phyloP scores from a whole-genome alignment of 2,329 filamentous ascomycete genomes.

The Fusarium domesticum region DNA sequence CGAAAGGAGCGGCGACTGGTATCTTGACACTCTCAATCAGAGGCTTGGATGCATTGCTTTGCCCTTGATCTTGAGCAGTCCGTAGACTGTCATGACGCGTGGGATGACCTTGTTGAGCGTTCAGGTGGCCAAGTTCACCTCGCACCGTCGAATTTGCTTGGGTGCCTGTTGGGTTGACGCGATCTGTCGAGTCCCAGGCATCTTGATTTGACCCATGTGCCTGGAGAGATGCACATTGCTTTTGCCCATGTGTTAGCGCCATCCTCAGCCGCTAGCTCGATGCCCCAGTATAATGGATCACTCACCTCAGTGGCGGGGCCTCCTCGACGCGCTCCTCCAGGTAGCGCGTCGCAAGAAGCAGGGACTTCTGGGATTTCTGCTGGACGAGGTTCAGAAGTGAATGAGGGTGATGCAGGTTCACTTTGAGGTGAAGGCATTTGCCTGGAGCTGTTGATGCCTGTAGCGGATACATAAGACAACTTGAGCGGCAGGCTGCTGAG shows the following conservation, averaged over 20 bases:
- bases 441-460: not conserved
- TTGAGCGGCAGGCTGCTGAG: constrained; percentile 19
- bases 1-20: constrained; percentile 16
- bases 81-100: constrained; percentile 24
- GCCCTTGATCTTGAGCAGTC: constrained; percentile 15
- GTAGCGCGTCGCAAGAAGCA: constrained; percentile 18
- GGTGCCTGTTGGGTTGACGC: constrained; percentile 12
- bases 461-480: constrained; percentile 2
- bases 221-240: constrained; percentile 23
- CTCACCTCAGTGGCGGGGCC: constrained; percentile 21
- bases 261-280: constrained; percentile 18
- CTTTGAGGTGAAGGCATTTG: constrained; percentile 8
- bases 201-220: constrained; percentile 8
- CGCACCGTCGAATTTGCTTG: constrained; percentile 5
- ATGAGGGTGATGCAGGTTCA: constrained; percentile 9
- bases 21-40: constrained; percentile 18
- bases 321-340: constrained; percentile 8
- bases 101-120: constrained; percentile 2
- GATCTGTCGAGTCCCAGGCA: constrained; percentile 12
- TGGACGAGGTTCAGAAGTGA: constrained; percentile 4
- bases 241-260: constrained; percentile 28
- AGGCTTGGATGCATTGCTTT: constrained; percentile 19
- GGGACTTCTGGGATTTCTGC: constrained; percentile 2
- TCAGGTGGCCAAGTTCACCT: constrained; percentile 3
- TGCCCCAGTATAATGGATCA: constrained; percentile 25